phyloP scores from a whole-genome alignment of 306 rosid genomes.

The Quercus wislizeni region DNA sequence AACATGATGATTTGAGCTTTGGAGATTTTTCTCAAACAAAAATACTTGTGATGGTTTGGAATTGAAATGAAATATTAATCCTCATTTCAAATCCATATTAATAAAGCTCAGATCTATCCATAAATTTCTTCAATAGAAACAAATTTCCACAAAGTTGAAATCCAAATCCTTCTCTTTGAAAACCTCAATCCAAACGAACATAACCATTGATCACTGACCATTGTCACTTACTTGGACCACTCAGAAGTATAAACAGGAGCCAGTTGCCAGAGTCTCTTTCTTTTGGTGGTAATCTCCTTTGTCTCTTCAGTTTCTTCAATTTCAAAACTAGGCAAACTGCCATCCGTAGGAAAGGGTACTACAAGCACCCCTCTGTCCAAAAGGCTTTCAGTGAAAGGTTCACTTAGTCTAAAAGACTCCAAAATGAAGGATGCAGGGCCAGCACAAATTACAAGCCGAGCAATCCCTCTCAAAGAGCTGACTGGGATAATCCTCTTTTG shows the following conservation, averaged over 20 bases:
- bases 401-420: slow-evolving; percentile 68
- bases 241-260: slow-evolving; percentile 51
- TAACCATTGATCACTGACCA: background rate
- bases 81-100: too few relatives aligned
- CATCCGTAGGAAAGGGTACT: slow-evolving; percentile 75
- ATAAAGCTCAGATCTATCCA: too few relatives aligned
- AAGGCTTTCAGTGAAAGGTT: slow-evolving; percentile 71
- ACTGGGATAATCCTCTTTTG: slow-evolving; percentile 63
- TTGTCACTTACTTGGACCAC: slow-evolving; percentile 71
- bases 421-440: slow-evolving; percentile 65
- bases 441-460: slow-evolving; percentile 86
- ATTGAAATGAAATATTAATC: background rate
- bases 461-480: slow-evolving; percentile 72
- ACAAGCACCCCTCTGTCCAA: slow-evolving; percentile 88
- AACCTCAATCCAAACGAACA: too few relatives aligned
- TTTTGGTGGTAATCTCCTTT: slow-evolving; percentile 43
- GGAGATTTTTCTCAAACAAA: too few relatives aligned
- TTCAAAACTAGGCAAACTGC: slow-evolving; percentile 51
- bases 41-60: too few relatives aligned
- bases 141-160: too few relatives aligned
- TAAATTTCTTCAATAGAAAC: too few relatives aligned
- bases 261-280: slow-evolving; percentile 90
- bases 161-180: too few relatives aligned
- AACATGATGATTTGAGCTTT: too few relatives aligned
- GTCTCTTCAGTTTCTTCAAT: slow-evolving; percentile 60